Evolutionary conservation across 768 basidiomycete genomes (phyloP).

Genomic region (Suillus weaverae): DNA sequence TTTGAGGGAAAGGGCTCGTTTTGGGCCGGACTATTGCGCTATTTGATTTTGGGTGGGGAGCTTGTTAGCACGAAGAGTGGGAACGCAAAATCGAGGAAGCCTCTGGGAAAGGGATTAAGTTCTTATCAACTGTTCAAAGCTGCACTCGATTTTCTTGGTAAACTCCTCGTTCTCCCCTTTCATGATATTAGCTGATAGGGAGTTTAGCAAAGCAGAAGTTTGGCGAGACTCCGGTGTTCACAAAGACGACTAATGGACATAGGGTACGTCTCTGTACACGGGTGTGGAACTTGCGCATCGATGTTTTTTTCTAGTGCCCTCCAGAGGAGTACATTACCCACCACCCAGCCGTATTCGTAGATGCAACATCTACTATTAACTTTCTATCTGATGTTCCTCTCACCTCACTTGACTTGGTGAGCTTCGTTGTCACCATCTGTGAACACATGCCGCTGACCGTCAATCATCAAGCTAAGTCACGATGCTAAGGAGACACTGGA

Average conservation of each 20-base stretch:
- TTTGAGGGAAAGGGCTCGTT: conserved; percentile 67
- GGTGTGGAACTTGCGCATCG: background rate
- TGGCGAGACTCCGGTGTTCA: conserved; percentile 51
- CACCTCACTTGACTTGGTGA: conserved; percentile 76
- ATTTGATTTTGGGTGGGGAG: conserved; percentile 71
- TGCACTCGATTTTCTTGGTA: conserved; percentile 81
- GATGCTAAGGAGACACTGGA: conserved; percentile 79
- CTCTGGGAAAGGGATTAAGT: conserved; percentile 78
- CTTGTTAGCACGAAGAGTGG: conserved; percentile 27
- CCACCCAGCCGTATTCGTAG: conserved; percentile 68
- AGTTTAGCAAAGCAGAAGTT: conserved; percentile 71
- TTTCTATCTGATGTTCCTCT: conserved; percentile 72
- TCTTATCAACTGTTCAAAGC: conserved; percentile 91
- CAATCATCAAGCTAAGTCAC: conserved; percentile 55
- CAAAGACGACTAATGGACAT: conserved; percentile 56
- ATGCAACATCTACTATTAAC: conserved; percentile 76
- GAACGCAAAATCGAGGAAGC: conserved; percentile 43
- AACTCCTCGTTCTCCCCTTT: conserved; percentile 21
- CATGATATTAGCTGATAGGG: conserved; percentile 14
- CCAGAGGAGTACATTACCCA: conserved; percentile 54
- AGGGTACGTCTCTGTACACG: conserved; percentile 39
- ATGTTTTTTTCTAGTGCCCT: conserved; percentile 44
- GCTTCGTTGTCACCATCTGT: conserved; percentile 14
- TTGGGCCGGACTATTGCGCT: conserved; percentile 66
- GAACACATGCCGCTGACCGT: conserved; percentile 1